These are phyloP conservation scores for Darksidea phi DNA, from an alignment of 495 filamentous ascomycete species.

Conservation along the genomic window DNA sequence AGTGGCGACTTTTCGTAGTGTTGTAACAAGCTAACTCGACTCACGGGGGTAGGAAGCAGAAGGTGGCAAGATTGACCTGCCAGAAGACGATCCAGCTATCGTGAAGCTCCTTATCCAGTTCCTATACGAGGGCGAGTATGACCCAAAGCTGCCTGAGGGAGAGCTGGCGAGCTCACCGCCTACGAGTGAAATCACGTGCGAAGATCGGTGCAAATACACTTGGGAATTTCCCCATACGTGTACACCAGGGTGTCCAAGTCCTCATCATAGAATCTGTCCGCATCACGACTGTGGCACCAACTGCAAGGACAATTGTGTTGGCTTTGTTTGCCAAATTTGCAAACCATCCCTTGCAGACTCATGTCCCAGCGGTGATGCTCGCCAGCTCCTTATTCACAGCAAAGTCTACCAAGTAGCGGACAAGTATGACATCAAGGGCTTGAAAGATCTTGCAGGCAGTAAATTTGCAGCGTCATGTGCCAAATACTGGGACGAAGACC, in stretches of 20 bases:
- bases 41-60: constrained; percentile 5
- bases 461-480: neutral
- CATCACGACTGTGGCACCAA: neutral
- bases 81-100: constrained; percentile 1
- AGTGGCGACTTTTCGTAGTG: neutral
- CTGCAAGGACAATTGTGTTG: neutral
- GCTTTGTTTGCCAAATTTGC: neutral
- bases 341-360: neutral
- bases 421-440: neutral
- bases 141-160: neutral
- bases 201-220: neutral
- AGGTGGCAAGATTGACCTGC: neutral
- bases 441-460: neutral
- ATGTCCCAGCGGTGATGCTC: neutral
- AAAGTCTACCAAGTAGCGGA: neutral
- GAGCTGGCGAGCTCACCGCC: neutral
- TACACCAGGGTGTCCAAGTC: neutral
- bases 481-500: neutral
- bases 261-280: neutral
- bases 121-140: neutral
- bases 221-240: neutral
- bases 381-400: neutral
- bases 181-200: neutral
- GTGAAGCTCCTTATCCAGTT: neutral
- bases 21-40: neutral